These are phyloP conservation scores for Casuarina cunninghamiana DNA, from an alignment of 306 rosid species.

Conservation along the genomic window DNA sequence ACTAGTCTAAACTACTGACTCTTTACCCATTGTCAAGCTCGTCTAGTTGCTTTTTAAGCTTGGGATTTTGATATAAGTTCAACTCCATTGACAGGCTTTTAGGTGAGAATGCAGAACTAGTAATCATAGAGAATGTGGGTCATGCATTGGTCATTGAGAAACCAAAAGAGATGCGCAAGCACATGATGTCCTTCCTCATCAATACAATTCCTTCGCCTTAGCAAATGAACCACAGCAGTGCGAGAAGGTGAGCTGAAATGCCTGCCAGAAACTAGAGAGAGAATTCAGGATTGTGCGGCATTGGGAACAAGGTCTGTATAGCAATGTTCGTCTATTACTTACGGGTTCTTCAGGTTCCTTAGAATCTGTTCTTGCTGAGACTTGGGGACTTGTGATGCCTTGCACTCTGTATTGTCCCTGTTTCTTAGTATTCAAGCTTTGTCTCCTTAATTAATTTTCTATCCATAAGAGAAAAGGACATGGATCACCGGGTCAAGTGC, in stretches of 20 bases:
- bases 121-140: slow-evolving; percentile 72
- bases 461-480: too few species aligned
- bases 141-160: slow-evolving; percentile 82
- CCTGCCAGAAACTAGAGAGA: slow-evolving; percentile 2
- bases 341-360: too few species aligned
- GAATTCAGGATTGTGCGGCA: not conserved
- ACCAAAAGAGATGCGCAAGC: slow-evolving; percentile 61
- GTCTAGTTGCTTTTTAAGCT: not conserved
- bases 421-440: too few species aligned
- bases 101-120: slow-evolving; percentile 69
- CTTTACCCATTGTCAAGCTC: too few species aligned
- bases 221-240: slow-evolving; percentile 41
- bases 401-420: too few species aligned
- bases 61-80: not conserved
- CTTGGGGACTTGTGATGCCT: too few species aligned
- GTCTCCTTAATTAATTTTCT: too few species aligned
- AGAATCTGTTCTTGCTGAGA: too few species aligned
- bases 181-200: slow-evolving; percentile 59
- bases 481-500: too few species aligned
- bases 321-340: too few species aligned
- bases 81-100: slow-evolving; percentile 49
- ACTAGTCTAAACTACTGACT: too few species aligned
- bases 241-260: slow-evolving; percentile 46
- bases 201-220: slow-evolving; percentile 33
- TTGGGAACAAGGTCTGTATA: too few species aligned